Evolutionary conservation across 2,329 filamentous ascomycete species (phyloP).

Genomic region (Cytospora piceae): DNA sequence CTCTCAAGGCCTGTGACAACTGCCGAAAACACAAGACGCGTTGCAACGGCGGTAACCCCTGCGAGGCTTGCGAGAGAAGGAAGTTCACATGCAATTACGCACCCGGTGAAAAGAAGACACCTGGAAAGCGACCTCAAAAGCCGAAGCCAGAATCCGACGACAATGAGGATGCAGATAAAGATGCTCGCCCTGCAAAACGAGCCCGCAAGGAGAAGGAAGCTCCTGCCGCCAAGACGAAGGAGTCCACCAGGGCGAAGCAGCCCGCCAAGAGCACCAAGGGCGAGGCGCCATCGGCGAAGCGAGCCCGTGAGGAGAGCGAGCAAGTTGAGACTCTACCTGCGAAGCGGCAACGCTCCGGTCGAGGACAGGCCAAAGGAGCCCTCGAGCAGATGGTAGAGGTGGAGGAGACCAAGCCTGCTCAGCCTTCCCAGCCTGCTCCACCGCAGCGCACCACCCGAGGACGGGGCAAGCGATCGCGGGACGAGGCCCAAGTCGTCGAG

Average conservation of each 20-base stretch:
- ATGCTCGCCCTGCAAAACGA: slow-evolving; percentile 14
- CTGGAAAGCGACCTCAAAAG: slow-evolving; percentile 9
- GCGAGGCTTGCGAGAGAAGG: slow-evolving; percentile 16
- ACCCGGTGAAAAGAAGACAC: slow-evolving; percentile 6
- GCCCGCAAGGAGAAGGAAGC: neutral
- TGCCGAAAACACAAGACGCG: slow-evolving; percentile 27
- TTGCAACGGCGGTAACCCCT: slow-evolving; percentile 22
- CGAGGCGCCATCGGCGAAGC: slow-evolving; percentile 1
- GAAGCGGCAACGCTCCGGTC: slow-evolving; percentile 3
- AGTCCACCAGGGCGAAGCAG: neutral
- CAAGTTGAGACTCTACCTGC: neutral
- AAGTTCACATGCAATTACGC: slow-evolving; percentile 12
- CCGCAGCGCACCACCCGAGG: neutral
- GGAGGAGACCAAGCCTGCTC: neutral
- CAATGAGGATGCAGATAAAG: neutral
- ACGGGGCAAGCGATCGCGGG: neutral
- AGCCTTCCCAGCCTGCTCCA: too few species aligned
- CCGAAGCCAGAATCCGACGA: neutral
- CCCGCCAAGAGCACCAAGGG: neutral
- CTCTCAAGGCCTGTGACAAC: slow-evolving; percentile 18
- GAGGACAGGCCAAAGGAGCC: slow-evolving; percentile 4
- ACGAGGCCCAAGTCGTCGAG: neutral
- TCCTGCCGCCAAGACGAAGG: neutral
- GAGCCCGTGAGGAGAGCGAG: neutral
- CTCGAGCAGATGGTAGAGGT: slow-evolving; percentile 6